These are phyloP conservation scores for Moniliophthora roreri DNA, from an alignment of 1,284 basidiomycete species.

Conservation along the genomic window DNA sequence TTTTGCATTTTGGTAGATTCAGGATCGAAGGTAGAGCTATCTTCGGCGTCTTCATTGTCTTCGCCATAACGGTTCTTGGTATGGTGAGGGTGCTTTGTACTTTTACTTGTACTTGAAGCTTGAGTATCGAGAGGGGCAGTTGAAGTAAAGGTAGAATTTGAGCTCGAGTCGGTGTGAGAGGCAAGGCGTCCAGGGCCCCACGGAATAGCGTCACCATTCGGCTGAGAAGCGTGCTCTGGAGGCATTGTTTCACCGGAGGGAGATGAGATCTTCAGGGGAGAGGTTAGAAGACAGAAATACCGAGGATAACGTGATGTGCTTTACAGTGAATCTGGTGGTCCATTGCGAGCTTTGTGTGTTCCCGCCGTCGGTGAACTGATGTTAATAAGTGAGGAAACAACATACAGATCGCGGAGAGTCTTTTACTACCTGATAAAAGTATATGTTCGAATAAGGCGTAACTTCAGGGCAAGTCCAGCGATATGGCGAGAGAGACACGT, in stretches of 20 bases:
- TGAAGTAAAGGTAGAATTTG: neutral
- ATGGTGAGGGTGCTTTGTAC: too few species aligned
- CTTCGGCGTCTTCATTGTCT: too few species aligned
- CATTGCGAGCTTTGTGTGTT: slow-evolving; percentile 27
- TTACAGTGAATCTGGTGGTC: slow-evolving; percentile 40
- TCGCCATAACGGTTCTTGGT: too few species aligned
- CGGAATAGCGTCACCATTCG: slow-evolving; percentile 29
- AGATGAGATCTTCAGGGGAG: slow-evolving; percentile 7
- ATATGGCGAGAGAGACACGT: slow-evolving; percentile 29
- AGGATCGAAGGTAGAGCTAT: neutral
- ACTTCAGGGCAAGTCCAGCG: slow-evolving; percentile 40
- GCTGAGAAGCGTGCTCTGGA: slow-evolving; percentile 30
- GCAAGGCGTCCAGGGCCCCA: slow-evolving; percentile 19
- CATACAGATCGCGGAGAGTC: too few species aligned
- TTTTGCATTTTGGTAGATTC: slow-evolving; percentile 6
- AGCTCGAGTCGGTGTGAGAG: neutral
- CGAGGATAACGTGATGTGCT: neutral
- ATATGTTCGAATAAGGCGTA: slow-evolving; percentile 35
- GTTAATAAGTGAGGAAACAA: neutral
- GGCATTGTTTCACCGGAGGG: slow-evolving; percentile 18
- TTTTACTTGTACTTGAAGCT: neutral
- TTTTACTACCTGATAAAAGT: slow-evolving; percentile 42
- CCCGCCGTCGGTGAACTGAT: slow-evolving; percentile 33
- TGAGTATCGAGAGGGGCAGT: neutral
- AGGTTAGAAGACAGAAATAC: neutral